Base-by-base conservation (phyloP, 2,329 filamentous ascomycete species). In the Ascosphaera apis region DNA sequence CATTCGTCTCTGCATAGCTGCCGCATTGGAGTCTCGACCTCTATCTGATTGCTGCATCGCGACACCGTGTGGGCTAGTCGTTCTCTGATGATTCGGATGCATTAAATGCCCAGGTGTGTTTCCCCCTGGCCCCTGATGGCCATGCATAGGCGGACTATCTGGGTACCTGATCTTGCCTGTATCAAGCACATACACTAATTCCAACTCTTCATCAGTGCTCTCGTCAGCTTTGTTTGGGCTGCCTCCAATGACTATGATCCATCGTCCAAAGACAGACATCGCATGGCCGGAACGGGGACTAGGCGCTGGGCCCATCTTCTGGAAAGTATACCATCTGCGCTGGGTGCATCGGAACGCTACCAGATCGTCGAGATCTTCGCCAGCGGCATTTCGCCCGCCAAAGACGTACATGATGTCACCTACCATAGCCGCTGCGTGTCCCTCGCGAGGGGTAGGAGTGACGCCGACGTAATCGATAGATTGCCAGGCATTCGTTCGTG, bases 351-450 rank as follows among this genome's bases (percentile, higher is more conserved):
- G 66, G 54, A 81, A 81, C 7, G 88, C 88, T 2, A 88, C 86
- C 31, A 98, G 65, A 54, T 98, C 88, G 23, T 86, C 88, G 3
- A 98, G 62, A 52, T 98, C 88, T 18, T 75, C 71, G 1, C 88
- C 88, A 45, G 95, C 84, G 50, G 93, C 82, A 0, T 83, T 93
- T 40, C 88, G 77, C 32, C 88, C 88, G 45, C 91, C 91, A 53
- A 98, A 98, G 41, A 98, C 74, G 59, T 98, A 98, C 91, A 98
- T 98, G 40, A 93, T 88, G 52, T 98, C 88, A 52, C 88, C 82
- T 31, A 98, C 84, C 15, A 98, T 63, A 3, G 86, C 76, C 11
- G 88, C 82, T 9, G 91, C 84, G 53, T 98, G 88, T 3, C 88
- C 88, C 63, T 98, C 88, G 41, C 88, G 72, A 13, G 86, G 76